phyloP scores from a whole-genome alignment of 345 rosid genomes.

The Firmiana major region DNA sequence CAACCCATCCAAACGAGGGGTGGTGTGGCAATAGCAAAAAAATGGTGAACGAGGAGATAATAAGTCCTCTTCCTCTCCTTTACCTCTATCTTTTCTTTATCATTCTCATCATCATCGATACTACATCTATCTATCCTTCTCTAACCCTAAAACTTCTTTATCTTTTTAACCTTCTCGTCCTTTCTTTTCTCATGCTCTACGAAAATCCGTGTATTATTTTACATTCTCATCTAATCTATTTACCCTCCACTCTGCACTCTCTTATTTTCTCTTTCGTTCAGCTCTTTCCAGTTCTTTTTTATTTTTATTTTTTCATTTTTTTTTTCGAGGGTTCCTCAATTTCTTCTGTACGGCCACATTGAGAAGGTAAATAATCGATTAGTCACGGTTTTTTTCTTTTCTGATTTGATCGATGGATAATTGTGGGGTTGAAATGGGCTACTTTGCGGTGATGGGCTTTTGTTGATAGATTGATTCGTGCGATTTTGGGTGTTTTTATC shows the following conservation, averaged over 20 bases:
- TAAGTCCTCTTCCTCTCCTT: background rate
- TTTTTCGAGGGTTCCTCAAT: constrained; percentile 2
- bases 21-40: constrained; percentile 77
- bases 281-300: constrained; percentile 6
- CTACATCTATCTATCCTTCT: constrained; percentile 19
- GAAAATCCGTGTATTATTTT: background rate
- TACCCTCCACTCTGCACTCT: background rate
- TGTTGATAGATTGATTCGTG: constrained; percentile 10
- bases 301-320: background rate
- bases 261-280: background rate
- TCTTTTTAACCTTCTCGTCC: constrained; percentile 12
- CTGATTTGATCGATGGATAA: constrained; percentile 10
- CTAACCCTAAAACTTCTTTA: constrained; percentile 40
- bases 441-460: background rate
- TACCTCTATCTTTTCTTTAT: constrained; percentile 39
- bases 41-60: constrained; percentile 51
- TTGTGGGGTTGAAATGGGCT: background rate
- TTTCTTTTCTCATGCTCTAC: background rate
- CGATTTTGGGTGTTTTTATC: background rate
- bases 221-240: background rate
- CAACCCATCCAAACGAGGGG: constrained; percentile 11
- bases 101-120: constrained; percentile 20
- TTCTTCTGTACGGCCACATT: background rate
- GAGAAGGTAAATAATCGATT: constrained; percentile 7
- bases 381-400: background rate